These are phyloP conservation scores for Mortierella sp. DNA, from an alignment of 371 early-diverging fungal genomes.

Conservation along the genomic window DNA sequence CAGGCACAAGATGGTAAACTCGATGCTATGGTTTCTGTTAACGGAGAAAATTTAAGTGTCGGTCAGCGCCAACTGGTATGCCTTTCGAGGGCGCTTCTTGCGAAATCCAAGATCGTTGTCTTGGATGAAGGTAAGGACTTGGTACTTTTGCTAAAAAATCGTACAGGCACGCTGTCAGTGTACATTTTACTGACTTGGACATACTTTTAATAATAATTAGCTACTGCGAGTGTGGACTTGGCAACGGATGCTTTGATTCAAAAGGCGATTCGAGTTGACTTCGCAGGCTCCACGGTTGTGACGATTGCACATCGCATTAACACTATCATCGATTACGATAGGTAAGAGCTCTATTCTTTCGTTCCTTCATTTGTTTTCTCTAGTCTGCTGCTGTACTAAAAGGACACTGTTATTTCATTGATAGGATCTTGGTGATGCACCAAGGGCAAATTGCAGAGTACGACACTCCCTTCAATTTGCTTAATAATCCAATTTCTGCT, in stretches of 20 bases:
- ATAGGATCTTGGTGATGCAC: not conserved
- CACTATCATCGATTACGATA: slow-evolving; percentile 91
- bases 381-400: not conserved
- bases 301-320: slow-evolving; percentile 86
- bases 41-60: slow-evolving; percentile 70
- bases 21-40: slow-evolving; percentile 50
- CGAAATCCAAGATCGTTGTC: slow-evolving; percentile 64
- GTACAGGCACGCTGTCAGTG: not conserved
- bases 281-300: slow-evolving; percentile 72
- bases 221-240: slow-evolving; percentile 85
- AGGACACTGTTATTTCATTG: not conserved
- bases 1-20: slow-evolving; percentile 61
- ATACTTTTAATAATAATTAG: slow-evolving; percentile 30
- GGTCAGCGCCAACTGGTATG: slow-evolving; percentile 77
- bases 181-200: too few species aligned
- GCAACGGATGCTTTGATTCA: slow-evolving; percentile 84
- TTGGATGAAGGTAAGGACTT: slow-evolving; percentile 66
- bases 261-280: slow-evolving; percentile 81
- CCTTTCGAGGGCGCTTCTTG: slow-evolving; percentile 70
- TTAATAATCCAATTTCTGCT: slow-evolving; percentile 67
- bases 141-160: not conserved
- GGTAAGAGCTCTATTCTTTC: slow-evolving; percentile 59
- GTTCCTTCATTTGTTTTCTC: not conserved
- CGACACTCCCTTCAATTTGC: slow-evolving; percentile 54
- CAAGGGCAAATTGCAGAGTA: slow-evolving; percentile 48